Base-by-base conservation (phyloP, 768 basidiomycete species). In the Lactarius hengduanensis region DNA sequence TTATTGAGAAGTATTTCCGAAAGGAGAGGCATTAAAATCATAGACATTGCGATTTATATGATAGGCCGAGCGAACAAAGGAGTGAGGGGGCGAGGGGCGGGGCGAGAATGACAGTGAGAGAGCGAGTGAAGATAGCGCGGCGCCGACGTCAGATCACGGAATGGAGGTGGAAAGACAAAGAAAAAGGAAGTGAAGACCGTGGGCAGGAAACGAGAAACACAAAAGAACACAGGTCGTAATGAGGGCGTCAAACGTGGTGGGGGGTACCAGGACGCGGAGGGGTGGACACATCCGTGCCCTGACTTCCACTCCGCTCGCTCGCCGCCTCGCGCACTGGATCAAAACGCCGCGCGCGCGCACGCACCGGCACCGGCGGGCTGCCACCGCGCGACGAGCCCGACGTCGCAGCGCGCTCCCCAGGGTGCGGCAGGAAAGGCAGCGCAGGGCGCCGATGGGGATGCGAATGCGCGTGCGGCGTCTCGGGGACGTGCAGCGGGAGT, bases 261-360 rank as follows among this genome's bases (percentile, higher is more conserved):
- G 66, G 66, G 66, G 62, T 67, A 67, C 64, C 54, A 26, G 59
- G 20, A 40, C 47, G 62, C 34, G 60, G 63, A 2, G 69, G 66
- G 28, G 67, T 64, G 8, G 64, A 61, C 58, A 22, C 15, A 20
- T 68, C 57, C 9, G 61, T 69, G 15, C 67, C 55, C 56, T 54
- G 61, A 28, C 69, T 70, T 20, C 57, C 59, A 22, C 67, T 56
- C 28, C 60, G 53, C 41, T 69, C 70, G 57, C 67, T 69, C 55
- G 64, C 55, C 0, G 67, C 71, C 36, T 69, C 70, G 47, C 66
- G 72, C 15, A 73, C 72, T 4, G 72, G 72, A 43, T 73, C 72
- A 18, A 73, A 73, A 16, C 72, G 72, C 8, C 40, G 59, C 20
- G 59, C 13, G 30, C 65, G 68, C 22, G 28, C 5, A 47, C 54